These are phyloP conservation scores for Platismatia glauca DNA, from an alignment of 495 filamentous ascomycete genomes.

Conservation along the genomic window DNA sequence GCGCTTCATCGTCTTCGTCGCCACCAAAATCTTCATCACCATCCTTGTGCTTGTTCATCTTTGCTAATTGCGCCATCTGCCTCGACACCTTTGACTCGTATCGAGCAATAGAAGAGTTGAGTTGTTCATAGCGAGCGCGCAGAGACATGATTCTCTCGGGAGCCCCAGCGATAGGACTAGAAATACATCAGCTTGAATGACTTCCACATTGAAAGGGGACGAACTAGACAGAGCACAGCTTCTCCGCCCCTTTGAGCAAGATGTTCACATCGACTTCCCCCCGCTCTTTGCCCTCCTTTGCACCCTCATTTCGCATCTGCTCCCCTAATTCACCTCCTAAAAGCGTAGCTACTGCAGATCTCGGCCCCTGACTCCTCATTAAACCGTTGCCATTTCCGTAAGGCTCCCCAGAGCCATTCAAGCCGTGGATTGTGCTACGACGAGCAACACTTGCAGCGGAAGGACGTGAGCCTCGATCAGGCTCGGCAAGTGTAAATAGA, in stretches of 20 bases:
- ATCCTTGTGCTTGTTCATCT: constrained; percentile 51
- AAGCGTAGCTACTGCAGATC: constrained; percentile 84
- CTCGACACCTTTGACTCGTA: constrained; percentile 73
- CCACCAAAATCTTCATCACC: constrained; percentile 32
- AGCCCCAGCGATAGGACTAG: constrained; percentile 70
- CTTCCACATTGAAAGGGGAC: neutral
- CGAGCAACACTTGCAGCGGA: constrained; percentile 38
- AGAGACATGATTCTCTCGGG: constrained; percentile 64
- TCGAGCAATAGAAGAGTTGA: constrained; percentile 63
- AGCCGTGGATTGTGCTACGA: constrained; percentile 39
- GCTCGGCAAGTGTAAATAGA: constrained; percentile 74
- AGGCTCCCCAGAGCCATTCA: constrained; percentile 36
- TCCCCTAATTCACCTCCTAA: constrained; percentile 81
- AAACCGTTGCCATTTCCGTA: constrained; percentile 44
- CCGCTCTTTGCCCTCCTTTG: constrained; percentile 39
- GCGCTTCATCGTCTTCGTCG: constrained; percentile 29
- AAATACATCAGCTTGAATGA: neutral
- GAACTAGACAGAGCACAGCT: constrained; percentile 78
- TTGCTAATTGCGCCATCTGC: constrained; percentile 64
- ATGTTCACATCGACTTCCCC: constrained; percentile 81
- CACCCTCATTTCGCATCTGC: constrained; percentile 56
- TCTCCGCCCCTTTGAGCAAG: constrained; percentile 79
- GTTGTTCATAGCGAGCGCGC: constrained; percentile 60
- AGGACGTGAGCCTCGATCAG: constrained; percentile 23
- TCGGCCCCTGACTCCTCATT: constrained; percentile 52